Base-by-base conservation (phyloP, 2,329 filamentous ascomycete genomes). In the Neurospora crassa region DNA sequence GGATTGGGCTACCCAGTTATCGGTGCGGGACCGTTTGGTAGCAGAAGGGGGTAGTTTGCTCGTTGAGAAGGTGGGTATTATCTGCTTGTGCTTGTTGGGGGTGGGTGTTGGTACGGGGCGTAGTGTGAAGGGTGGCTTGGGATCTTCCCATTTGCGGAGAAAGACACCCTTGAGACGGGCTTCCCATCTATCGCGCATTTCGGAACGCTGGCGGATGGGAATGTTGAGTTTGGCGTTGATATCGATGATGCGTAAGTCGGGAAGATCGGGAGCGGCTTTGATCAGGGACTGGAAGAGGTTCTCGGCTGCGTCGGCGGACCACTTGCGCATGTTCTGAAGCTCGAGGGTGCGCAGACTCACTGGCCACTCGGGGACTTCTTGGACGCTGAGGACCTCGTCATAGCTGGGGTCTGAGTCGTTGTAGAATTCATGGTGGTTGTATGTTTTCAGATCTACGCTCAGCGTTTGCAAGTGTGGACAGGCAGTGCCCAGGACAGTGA, bases 241-340 rank as follows among this genome's bases (percentile, higher is more conserved):
- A 1, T 87, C 85, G 12, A 97, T 82, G 63, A 86, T 84, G 10
- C 93, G 90, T 34, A 98, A 85, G 71, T 89, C 82, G 0, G 85
- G 87, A 29, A 98, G 79, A 2, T 86, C 80, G 1, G 85, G 82
- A 0, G 94, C 93, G 68, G 88, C 89, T 71, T 94, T 86, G 29
- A 95, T 86, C 2, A 98, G 83, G 18, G 93, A 96, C 53, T 88
- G 86, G 75, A 97, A 92, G 76, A 97, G 92, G 71, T 88, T 89
- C 75, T 92, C 89, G 0, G 93, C 93, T 0, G 89, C 88, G 42
- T 87, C 84, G 0, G 88, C 85, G 14, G 86, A 86, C 89, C 91
- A 94, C 74, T 93, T 91, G 43, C 92, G 89, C 73, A 97, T 85
- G 73, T 96, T 90, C 59, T 91, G 86, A 71, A 97, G 84, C 77